These are phyloP conservation scores for Cercospora sp. DNA, from an alignment of 2,329 filamentous ascomycete species.

Conservation along the genomic window DNA sequence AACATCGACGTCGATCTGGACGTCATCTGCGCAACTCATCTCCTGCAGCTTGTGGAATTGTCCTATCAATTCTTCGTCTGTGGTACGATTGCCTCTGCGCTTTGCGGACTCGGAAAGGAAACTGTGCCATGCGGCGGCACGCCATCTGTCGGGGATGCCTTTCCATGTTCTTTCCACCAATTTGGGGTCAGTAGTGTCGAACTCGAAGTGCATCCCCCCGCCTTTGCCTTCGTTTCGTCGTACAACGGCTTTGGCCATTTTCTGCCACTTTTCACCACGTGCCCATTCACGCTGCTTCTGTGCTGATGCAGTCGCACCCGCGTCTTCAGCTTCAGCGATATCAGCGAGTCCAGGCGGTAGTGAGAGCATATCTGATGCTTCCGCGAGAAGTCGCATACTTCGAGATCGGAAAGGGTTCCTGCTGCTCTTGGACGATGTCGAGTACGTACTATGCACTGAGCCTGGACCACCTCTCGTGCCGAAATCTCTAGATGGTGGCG, in stretches of 20 bases:
- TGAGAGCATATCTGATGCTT: constrained; percentile 66
- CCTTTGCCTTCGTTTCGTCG: constrained; percentile 40
- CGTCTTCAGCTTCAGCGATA: constrained; percentile 49
- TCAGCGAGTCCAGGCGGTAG: constrained; percentile 55
- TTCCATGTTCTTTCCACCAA: constrained; percentile 94
- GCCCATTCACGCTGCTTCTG: constrained; percentile 61
- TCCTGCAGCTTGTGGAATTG: constrained; percentile 72
- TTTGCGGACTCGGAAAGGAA: constrained; percentile 80
- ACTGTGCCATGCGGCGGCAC: constrained; percentile 88
- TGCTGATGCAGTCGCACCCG: constrained; percentile 49
- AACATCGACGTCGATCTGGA: constrained; percentile 96
- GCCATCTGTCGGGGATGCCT: constrained; percentile 94
- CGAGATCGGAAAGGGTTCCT: constrained; percentile 50
- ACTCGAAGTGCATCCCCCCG: constrained; percentile 69
- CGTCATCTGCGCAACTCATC: constrained; percentile 79
- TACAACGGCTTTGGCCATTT: constrained; percentile 58
- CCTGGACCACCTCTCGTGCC: constrained; percentile 40
- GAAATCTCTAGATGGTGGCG: constrained; percentile 30
- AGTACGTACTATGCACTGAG: constrained; percentile 43
- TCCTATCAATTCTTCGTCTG: constrained; percentile 70
- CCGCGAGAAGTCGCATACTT: constrained; percentile 57
- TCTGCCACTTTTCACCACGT: constrained; percentile 66
- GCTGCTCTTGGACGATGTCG: constrained; percentile 40
- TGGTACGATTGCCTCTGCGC: constrained; percentile 58
- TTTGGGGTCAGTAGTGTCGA: constrained; percentile 75